These are phyloP conservation scores for Verticillium isaacii DNA, from an alignment of 2,329 filamentous ascomycete genomes.

Conservation along the genomic window DNA sequence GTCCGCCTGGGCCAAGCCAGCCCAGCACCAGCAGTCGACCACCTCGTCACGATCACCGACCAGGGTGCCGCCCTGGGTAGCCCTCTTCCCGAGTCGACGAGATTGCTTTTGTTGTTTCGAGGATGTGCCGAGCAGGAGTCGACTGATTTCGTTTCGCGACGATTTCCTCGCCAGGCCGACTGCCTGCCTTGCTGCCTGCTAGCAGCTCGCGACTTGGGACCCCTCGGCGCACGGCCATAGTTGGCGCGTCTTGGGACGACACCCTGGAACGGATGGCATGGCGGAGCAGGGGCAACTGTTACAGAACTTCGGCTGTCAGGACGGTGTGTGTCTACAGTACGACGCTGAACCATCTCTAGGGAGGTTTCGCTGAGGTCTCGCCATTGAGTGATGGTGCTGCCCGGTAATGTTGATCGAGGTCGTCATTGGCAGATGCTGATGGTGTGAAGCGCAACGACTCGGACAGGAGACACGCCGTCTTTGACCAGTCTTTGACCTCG, in stretches of 20 bases:
- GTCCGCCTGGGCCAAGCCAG: background rate
- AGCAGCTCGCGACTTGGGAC: background rate
- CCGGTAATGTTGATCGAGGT: background rate
- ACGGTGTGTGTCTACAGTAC: background rate
- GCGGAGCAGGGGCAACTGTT: background rate
- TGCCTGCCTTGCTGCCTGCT: background rate
- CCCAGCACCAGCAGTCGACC: background rate
- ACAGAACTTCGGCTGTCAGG: background rate
- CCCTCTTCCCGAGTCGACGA: background rate
- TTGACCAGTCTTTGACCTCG: background rate
- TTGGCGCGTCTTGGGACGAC: background rate
- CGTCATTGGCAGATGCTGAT: background rate
- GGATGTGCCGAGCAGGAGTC: background rate
- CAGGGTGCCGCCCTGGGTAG: background rate
- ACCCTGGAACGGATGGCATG: background rate
- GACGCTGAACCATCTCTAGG: background rate
- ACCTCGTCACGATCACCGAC: background rate
- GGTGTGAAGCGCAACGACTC: background rate
- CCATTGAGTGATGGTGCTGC: background rate
- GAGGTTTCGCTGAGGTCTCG: background rate
- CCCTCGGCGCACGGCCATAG: background rate
- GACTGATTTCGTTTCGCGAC: background rate
- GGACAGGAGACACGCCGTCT: background rate
- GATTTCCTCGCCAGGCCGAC: background rate
- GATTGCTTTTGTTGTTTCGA: background rate